Evolutionary conservation across 169 alveolate genomes (phyloP).

Genomic region (Plasmodium billcollinsi): DNA sequence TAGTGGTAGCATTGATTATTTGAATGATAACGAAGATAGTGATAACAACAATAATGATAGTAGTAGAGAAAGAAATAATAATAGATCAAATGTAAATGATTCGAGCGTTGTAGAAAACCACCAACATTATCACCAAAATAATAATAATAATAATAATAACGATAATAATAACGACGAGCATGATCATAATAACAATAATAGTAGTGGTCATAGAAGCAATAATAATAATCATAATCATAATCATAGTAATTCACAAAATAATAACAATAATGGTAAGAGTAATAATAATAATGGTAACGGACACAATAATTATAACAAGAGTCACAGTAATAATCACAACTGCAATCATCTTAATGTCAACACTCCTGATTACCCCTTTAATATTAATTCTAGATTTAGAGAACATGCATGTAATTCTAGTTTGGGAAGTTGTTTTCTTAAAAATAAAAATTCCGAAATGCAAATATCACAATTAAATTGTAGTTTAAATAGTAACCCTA

Average conservation of each 20-base stretch:
- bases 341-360: too few species aligned
- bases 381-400: too few species aligned
- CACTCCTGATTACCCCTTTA: too few species aligned
- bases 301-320: not conserved
- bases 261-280: not conserved
- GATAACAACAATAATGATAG: constrained; percentile 1
- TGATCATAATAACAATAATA: not conserved
- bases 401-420: too few species aligned
- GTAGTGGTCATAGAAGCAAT: not conserved
- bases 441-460: too few species aligned
- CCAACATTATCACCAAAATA: too few species aligned
- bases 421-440: too few species aligned
- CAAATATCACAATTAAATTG: not conserved
- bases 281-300: not conserved
- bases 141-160: not conserved
- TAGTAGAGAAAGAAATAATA: not conserved
- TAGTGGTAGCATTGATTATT: not conserved
- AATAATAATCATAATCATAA: not conserved
- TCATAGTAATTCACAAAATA: not conserved
- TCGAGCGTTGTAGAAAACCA: too few species aligned
- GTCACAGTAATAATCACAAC: too few species aligned
- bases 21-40: constrained; percentile 1
- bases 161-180: not conserved
- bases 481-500: not conserved
- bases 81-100: not conserved